Conservation (phyloP, 2,329 filamentous ascomycete species). For the Shiraia bambusicola region DNA sequence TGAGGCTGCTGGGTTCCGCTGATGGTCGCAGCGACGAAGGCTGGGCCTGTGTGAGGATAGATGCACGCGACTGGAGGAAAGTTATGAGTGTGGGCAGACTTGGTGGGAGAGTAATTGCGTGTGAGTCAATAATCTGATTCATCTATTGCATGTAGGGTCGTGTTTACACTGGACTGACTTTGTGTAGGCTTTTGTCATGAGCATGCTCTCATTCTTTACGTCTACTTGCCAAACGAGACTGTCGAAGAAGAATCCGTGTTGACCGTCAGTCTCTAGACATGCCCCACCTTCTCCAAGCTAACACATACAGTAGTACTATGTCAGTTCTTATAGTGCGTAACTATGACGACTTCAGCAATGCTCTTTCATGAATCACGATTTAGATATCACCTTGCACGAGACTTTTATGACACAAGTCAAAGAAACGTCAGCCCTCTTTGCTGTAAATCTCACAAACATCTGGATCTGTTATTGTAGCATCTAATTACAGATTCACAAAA, state of each 20-base stretch:
- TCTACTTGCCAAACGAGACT: conserved; percentile 74
- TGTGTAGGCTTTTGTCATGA: conserved; percentile 68
- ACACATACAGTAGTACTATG: conserved; percentile 57
- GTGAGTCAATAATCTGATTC: conserved; percentile 48
- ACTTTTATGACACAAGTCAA: background rate
- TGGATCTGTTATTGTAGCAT: background rate
- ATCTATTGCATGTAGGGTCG: too few relatives aligned
- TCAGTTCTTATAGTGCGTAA: conserved; percentile 56
- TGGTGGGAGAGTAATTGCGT: conserved; percentile 89
- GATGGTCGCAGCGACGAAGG: conserved; percentile 71
- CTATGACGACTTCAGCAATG: background rate
- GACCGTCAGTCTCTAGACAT: conserved; percentile 57
- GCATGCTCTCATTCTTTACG: conserved; percentile 78
- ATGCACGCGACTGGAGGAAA: conserved; percentile 90
- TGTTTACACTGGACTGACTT: conserved; percentile 14
- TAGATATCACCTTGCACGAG: conserved; percentile 6
- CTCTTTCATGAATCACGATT: conserved; percentile 7
- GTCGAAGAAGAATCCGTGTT: conserved; percentile 71
- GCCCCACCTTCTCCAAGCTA: conserved; percentile 5
- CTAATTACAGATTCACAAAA: too few relatives aligned
- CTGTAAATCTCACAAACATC: background rate
- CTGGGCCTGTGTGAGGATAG: conserved; percentile 88
- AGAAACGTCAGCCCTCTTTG: background rate
- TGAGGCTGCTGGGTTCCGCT: conserved; percentile 60
- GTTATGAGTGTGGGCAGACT: conserved; percentile 91